Evolutionary conservation across 768 basidiomycete species (phyloP).

Genomic region (Lactarius vividus): DNA sequence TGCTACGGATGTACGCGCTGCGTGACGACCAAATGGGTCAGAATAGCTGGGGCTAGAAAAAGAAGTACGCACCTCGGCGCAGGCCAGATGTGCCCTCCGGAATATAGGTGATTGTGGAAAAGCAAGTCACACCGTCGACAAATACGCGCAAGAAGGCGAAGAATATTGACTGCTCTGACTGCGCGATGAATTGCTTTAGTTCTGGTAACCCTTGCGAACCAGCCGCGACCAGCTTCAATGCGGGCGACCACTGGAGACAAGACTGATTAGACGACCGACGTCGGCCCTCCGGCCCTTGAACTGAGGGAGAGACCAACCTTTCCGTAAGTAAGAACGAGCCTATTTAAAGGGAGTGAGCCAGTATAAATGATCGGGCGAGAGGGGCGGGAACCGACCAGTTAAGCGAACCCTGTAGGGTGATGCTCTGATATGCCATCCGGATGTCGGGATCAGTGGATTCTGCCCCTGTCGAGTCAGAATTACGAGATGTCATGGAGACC

Average conservation of each 20-base stretch:
- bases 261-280: not conserved
- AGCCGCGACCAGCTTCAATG: constrained; percentile 22
- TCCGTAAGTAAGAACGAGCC: constrained; percentile 24
- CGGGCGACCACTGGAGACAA: constrained; percentile 21
- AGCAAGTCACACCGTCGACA: constrained; percentile 9
- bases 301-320: constrained; percentile 16
- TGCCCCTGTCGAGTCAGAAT: not conserved
- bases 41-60: not conserved
- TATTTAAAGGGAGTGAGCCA: not conserved
- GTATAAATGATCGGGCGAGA: not conserved
- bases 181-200: constrained; percentile 11
- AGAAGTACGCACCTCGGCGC: constrained; percentile 17
- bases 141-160: constrained; percentile 21
- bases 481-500: constrained; percentile 19
- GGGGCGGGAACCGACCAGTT: constrained; percentile 15
- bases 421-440: constrained; percentile 22
- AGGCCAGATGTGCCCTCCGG: constrained; percentile 23
- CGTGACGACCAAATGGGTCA: not conserved
- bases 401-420: constrained; percentile 19
- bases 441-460: constrained; percentile 19
- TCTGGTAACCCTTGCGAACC: constrained; percentile 25
- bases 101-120: constrained; percentile 22
- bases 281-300: not conserved
- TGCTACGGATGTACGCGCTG: constrained; percentile 23
- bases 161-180: constrained; percentile 18